A percentile compares a stretch with the other conserved stretches of the same genome.
These are phyloP conservation scores for Papiliotrema nemorosa DNA, from an alignment of 1,284 basidiomycete species.

Conservation along the genomic window DNA sequence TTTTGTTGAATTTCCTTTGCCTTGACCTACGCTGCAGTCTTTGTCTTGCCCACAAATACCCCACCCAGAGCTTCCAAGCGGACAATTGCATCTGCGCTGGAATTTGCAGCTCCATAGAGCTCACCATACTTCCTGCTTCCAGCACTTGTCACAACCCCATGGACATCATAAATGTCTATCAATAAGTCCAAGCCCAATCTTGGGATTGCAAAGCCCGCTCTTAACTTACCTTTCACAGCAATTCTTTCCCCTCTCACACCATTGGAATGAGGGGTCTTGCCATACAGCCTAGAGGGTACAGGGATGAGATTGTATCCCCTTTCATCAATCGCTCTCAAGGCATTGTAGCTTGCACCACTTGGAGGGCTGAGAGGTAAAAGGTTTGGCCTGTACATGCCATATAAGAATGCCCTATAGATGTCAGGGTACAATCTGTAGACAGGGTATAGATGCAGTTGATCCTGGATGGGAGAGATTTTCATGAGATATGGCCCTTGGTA, in stretches of 20 bases:
- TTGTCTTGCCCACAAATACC: constrained; percentile 56
- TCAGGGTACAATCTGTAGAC: constrained; percentile 19
- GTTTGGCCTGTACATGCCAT: constrained; percentile 12
- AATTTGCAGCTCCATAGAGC: constrained; percentile 12
- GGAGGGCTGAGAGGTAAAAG: neutral
- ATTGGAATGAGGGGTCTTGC: constrained; percentile 5
- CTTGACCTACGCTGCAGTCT: constrained; percentile 54
- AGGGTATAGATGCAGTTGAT: constrained; percentile 8
- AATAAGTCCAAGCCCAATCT: neutral
- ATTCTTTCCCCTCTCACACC: constrained; percentile 30
- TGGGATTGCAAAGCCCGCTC: neutral
- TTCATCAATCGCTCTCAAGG: constrained; percentile 10
- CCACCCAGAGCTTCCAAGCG: constrained; percentile 54
- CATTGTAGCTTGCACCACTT: constrained; percentile 3
- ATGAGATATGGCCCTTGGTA: neutral
- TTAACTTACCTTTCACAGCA: constrained; percentile 29
- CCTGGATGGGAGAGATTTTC: too few relatives aligned
- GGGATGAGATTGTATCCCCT: constrained; percentile 19
- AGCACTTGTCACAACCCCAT: constrained; percentile 23
- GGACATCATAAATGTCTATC: constrained; percentile 28
- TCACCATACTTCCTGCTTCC: constrained; percentile 21
- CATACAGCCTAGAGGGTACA: constrained; percentile 31
- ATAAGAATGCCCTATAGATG: constrained; percentile 13
- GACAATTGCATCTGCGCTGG: constrained; percentile 43
- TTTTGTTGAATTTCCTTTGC: too few relatives aligned